These are phyloP conservation scores for Mesostigma viride DNA, from an alignment of 139 green algal genomes.

Conservation along the genomic window DNA sequence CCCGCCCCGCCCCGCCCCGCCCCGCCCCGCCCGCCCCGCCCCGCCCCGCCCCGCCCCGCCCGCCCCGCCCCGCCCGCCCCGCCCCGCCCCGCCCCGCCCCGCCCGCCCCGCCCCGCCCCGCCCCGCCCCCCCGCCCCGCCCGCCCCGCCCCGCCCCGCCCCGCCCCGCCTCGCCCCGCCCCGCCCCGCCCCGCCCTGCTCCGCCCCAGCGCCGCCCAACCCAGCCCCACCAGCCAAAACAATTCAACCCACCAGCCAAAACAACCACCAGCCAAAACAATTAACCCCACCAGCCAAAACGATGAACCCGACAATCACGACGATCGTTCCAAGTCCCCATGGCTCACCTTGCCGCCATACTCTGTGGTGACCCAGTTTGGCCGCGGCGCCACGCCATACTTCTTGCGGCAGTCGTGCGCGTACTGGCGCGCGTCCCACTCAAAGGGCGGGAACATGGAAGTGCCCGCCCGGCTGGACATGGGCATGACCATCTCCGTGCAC, in stretches of 20 bases:
- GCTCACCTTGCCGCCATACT: conserved; percentile 28
- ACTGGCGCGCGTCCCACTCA: conserved; percentile 19
- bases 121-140: too few relatives aligned
- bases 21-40: too few relatives aligned
- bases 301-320: not conserved
- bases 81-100: too few relatives aligned
- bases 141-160: too few relatives aligned
- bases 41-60: too few relatives aligned
- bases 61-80: too few relatives aligned
- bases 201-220: too few relatives aligned
- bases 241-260: not conserved
- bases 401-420: conserved; percentile 6
- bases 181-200: too few relatives aligned
- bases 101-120: too few relatives aligned
- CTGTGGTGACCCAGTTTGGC: conserved; percentile 24
- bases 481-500: conserved; percentile 38
- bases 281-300: not conserved
- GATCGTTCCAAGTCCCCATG: not conserved
- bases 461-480: conserved; percentile 27
- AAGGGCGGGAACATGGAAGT: conserved; percentile 32
- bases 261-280: not conserved
- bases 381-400: conserved; percentile 20
- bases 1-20: too few relatives aligned
- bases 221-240: too few relatives aligned
- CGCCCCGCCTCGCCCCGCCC: too few relatives aligned